Base-by-base conservation (phyloP, 495 filamentous ascomycete genomes). In the Rostrohypoxylon terebratum region DNA sequence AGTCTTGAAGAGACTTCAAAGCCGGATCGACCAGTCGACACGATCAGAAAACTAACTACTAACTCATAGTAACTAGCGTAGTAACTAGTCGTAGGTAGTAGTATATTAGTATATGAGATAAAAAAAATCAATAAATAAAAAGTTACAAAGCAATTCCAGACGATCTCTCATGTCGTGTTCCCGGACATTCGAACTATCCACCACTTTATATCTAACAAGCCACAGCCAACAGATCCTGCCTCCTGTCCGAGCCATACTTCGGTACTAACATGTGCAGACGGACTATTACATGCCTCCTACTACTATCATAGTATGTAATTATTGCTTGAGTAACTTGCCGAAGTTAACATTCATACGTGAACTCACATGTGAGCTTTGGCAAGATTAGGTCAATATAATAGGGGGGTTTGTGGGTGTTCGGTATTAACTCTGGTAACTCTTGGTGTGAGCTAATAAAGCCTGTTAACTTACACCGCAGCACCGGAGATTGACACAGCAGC, bases 401-500 rank as follows among this genome's bases (percentile, higher is more conserved):
- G 20, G 21, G 50, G 54, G 69, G 31, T 51, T 51, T 42, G 55
- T 59, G 57, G 57, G 47, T 31, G 48, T 68, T 61, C 65, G 65
- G 65, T n/a, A n/a, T n/a, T n/a, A n/a, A n/a, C n/a, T n/a, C n/a
- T n/a, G n/a, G n/a, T 61, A 67, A 67, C 62, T 59, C 48, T 20
- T 63, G 50, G 38, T 53, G 47, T 64, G 44, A 55, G 51, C 34
- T 57, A 64, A 62, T 57, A 64, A 62, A 60, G 23, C 65, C 50
- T 67, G 54, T 42, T 42, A 61, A 61, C 36, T 18, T 65, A 59
- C 59, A 54, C 42, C 42, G 42, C 42, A 28, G 64, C 54, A 54
- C 40, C 63, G 63, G 63, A 72, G 58, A 72, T 72, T 73, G 70
- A 59, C 64, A 63, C 45, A 20, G 59, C 45, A 20, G 70, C 48